Evolutionary conservation across 495 filamentous ascomycete genomes (phyloP), one percentile per base, ranked within the genome.

Genomic region (Hypoxylon fragiforme): DNA sequence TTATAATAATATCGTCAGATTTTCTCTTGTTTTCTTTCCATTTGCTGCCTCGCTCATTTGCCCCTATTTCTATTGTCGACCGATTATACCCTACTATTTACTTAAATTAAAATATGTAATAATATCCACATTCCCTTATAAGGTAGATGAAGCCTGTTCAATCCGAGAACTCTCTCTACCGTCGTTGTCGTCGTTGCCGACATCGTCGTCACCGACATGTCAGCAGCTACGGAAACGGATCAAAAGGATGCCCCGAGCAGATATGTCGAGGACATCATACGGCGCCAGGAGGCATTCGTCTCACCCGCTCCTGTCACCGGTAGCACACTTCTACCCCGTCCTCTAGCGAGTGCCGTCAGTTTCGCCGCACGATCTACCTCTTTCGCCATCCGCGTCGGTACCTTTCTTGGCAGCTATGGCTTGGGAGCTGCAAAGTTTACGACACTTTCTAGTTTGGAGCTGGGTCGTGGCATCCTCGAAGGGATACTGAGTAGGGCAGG

Each of bases 311-410:
- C 76, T 8, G n/a, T n/a, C n/a, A n/a, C n/a, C n/a, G 81, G 82
- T 20, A 66, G 73, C 18, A 87, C 87, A 1, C 78, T 92, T 3
- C 79, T 92, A 0, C 87, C 88, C 7, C 62, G 75, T 11, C 79
- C 84, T 7, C 70, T 90, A 14, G 88, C 88, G 11, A 86, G 78
- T 19, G 70, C 83, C n/a, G 81, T 92, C 38, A 89, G 85, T 47
- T 60, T 89, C 19, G 72, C 85, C 16, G 82, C 88, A 3, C 80
- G 84, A 53, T 87, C 86, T 0, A 85, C 86, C 2, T 84, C 85
- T 5, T 74, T 90, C 14, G 85, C 82, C 9, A 73, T 92, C 28
- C 82, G 86, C n/a, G 61, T 90, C n/a, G 82, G 85, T 4, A 83
- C 82, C 0, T 76, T 84, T 38, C 75, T 91, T 13, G 82, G 86